These are phyloP conservation scores for Psilocybe tampanensis DNA, from an alignment of 768 basidiomycete genomes.

Conservation along the genomic window DNA sequence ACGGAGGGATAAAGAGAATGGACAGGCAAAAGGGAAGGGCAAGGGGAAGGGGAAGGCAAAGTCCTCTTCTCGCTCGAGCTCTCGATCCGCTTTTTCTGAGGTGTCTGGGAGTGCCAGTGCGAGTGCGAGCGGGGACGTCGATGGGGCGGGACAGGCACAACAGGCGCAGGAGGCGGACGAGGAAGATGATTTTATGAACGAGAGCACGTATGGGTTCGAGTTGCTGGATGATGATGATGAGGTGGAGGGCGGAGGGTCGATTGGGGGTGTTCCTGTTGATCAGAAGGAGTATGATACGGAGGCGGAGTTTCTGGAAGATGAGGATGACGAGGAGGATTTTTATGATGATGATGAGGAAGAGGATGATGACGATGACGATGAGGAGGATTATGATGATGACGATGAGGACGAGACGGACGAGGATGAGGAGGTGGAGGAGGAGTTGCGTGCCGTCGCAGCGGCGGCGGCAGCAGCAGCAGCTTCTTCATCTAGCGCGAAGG, in stretches of 20 bases:
- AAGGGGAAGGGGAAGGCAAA: no score
- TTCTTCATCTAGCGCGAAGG: background rate
- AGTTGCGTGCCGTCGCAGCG: background rate
- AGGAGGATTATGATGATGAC: slow-evolving; percentile 15
- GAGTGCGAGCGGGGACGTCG: no score
- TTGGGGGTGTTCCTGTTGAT: slow-evolving; percentile 7
- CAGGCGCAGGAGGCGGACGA: background rate
- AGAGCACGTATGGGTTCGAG: slow-evolving; percentile 26
- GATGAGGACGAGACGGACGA: slow-evolving; percentile 21
- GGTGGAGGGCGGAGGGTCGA: background rate
- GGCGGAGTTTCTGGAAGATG: background rate
- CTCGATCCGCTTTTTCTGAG: no score
- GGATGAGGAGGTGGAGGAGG: slow-evolving; percentile 13
- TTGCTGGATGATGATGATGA: slow-evolving; percentile 20
- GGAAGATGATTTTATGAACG: slow-evolving; percentile 22
- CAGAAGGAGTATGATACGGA: slow-evolving; percentile 18
- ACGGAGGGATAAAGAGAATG: background rate
- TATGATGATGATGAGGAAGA: slow-evolving; percentile 22
- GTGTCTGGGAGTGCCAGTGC: no score
- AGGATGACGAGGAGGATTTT: slow-evolving; percentile 4
- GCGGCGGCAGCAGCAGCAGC: no score
- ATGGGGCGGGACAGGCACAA: background rate
- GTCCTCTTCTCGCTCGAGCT: no score
- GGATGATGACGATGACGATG: slow-evolving; percentile 15
- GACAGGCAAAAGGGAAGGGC: no score